Evolutionary conservation across 164 flowering plant species (phyloP).

Genomic region (Aristolochia californica): DNA sequence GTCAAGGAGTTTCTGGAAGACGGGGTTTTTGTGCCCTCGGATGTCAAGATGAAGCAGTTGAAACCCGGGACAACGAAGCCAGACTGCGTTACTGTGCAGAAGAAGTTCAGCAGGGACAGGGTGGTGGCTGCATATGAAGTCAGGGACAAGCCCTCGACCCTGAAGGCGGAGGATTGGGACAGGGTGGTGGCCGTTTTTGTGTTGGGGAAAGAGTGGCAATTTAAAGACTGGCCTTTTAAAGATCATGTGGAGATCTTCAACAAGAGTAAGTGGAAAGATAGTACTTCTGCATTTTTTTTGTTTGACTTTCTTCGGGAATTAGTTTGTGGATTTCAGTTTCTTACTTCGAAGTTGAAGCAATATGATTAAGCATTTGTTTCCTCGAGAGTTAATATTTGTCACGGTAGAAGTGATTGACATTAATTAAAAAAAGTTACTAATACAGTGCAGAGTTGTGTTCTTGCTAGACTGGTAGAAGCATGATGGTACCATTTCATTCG

Average conservation of each 20-base stretch:
- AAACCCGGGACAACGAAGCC: constrained; percentile 63
- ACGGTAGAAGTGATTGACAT: too few species aligned
- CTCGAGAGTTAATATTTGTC: too few species aligned
- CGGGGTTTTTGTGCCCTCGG: constrained; percentile 82
- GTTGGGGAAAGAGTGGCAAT: constrained; percentile 82
- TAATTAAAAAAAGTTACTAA: too few species aligned
- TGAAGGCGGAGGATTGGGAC: constrained; percentile 97
- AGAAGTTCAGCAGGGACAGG: constrained; percentile 92
- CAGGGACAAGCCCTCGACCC: constrained; percentile 91
- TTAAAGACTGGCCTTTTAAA: constrained; percentile 19
- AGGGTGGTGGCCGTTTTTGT: constrained; percentile 96
- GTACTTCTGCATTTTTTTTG: too few species aligned
- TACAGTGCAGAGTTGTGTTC: too few species aligned
- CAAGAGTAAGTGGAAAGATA: constrained; percentile 8
- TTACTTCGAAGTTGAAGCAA: not conserved
- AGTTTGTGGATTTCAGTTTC: not conserved
- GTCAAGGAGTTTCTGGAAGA: constrained; percentile 99
- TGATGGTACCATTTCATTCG: too few species aligned
- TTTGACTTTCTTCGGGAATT: too few species aligned
- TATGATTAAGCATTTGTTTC: not conserved
- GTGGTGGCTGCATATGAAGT: constrained; percentile 96
- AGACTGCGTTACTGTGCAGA: constrained; percentile 95
- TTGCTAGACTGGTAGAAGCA: too few species aligned
- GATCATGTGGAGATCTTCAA: constrained; percentile 19
- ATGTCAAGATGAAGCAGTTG: constrained; percentile 88